These are phyloP conservation scores for Entophlyctis luteolus DNA, from an alignment of 192 early-diverging fungal species.

Conservation along the genomic window DNA sequence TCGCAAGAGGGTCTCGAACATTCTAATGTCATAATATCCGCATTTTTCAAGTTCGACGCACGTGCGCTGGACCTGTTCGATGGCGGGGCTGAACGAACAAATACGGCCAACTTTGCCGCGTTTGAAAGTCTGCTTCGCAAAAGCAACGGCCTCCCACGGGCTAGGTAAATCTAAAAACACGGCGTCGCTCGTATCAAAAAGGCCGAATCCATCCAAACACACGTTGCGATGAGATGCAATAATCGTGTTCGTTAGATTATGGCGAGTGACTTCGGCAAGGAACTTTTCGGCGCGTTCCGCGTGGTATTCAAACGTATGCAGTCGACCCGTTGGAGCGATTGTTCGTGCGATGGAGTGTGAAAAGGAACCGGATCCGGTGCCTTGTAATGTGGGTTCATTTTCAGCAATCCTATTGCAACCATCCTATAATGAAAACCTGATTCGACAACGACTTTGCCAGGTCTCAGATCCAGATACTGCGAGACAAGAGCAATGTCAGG, in stretches of 20 bases:
- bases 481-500: slow-evolving; percentile 93
- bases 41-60: slow-evolving; percentile 70
- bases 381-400: slow-evolving; percentile 22
- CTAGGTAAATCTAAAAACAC: slow-evolving; percentile 95
- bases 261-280: slow-evolving; percentile 74
- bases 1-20: slow-evolving; percentile 90
- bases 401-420: neutral
- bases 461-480: slow-evolving; percentile 73
- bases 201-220: slow-evolving; percentile 80
- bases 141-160: slow-evolving; percentile 87
- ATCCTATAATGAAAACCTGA: slow-evolving; percentile 50
- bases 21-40: slow-evolving; percentile 83
- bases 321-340: slow-evolving; percentile 76
- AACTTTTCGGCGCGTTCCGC: slow-evolving; percentile 63
- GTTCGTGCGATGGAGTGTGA: slow-evolving; percentile 90
- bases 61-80: slow-evolving; percentile 89
- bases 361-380: slow-evolving; percentile 95
- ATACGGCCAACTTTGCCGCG: slow-evolving; percentile 76
- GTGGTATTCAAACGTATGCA: slow-evolving; percentile 96
- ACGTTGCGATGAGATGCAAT: slow-evolving; percentile 82
- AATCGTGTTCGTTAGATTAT: slow-evolving; percentile 60
- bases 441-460: slow-evolving; percentile 83
- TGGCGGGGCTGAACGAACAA: slow-evolving; percentile 93
- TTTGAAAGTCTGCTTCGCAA: slow-evolving; percentile 83
- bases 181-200: slow-evolving; percentile 69